Percentiles rank a stretch among this genome's conserved stretches.
Evolutionary conservation across 176 grass and related monocot species (phyloP).

Genomic region (Juncus inflexus): DNA sequence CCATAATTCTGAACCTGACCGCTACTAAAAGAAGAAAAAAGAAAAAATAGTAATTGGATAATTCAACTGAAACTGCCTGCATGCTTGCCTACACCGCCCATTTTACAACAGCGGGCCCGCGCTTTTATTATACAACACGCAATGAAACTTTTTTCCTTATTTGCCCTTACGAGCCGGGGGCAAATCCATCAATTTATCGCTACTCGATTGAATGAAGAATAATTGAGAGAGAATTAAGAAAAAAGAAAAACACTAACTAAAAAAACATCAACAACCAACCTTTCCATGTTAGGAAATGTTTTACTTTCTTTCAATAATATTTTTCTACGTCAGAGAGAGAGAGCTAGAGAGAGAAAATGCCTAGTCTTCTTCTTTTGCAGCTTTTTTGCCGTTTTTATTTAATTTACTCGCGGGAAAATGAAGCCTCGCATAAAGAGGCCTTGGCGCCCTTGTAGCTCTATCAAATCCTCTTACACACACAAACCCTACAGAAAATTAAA

Average conservation of each 20-base stretch:
- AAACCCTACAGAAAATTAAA: constrained; percentile 33
- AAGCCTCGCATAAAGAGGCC: constrained; percentile 44
- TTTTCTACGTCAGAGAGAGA: constrained; percentile 32
- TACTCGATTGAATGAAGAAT: constrained; percentile 10
- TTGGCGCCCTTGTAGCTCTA: constrained; percentile 41
- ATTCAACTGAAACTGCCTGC: constrained; percentile 6
- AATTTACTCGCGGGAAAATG: constrained; percentile 47
- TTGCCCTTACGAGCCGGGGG: constrained; percentile 19
- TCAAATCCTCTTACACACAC: constrained; percentile 58
- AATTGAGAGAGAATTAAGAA: constrained; percentile 12
- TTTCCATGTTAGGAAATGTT: constrained; percentile 21
- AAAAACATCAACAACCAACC: constrained; percentile 25
- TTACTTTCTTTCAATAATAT: background rate
- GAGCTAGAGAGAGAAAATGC: background rate
- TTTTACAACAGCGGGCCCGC: constrained; percentile 16
- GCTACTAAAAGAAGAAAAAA: background rate
- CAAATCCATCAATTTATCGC: constrained; percentile 7
- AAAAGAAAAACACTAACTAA: background rate
- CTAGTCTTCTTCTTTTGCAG: constrained; percentile 19
- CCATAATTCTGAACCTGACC: constrained; percentile 2
- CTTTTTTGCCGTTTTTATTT: constrained; percentile 22
- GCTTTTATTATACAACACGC: constrained; percentile 28
- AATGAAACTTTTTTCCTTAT: constrained; percentile 2
- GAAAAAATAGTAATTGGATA: background rate
- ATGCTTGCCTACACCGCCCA: constrained; percentile 14